A percentile compares a stretch with the other conserved stretches of the same genome.
Evolutionary conservation across 2,329 filamentous ascomycete genomes (phyloP).

Genomic region (Cladophialophora immunda): DNA sequence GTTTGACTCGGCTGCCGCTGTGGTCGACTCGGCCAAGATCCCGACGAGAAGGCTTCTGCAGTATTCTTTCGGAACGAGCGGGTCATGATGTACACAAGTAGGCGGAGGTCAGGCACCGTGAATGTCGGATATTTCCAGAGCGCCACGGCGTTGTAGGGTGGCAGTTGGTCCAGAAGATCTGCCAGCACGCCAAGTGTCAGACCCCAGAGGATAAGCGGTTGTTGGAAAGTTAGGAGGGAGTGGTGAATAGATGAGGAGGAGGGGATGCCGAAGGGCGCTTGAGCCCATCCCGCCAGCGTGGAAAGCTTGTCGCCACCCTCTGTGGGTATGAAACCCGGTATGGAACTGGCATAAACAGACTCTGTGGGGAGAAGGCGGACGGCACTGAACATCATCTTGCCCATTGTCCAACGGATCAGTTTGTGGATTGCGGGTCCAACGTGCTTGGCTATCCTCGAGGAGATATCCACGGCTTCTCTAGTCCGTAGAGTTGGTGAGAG

Average conservation of each 20-base stretch:
- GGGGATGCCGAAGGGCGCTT: slow-evolving; percentile 35
- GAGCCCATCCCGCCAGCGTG: slow-evolving; percentile 39
- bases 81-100: slow-evolving; percentile 68
- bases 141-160: slow-evolving; percentile 68
- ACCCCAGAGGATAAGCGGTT: slow-evolving; percentile 71
- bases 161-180: slow-evolving; percentile 73
- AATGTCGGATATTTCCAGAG: slow-evolving; percentile 76
- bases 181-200: slow-evolving; percentile 72
- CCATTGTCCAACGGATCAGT: slow-evolving; percentile 65
- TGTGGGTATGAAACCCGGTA: slow-evolving; percentile 58
- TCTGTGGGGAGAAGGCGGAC: slow-evolving; percentile 69
- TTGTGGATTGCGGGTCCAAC: slow-evolving; percentile 63
- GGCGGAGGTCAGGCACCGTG: slow-evolving; percentile 67
- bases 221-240: slow-evolving; percentile 44
- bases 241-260: slow-evolving; percentile 26
- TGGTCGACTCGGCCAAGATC: slow-evolving; percentile 44
- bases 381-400: slow-evolving; percentile 73
- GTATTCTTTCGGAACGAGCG: slow-evolving; percentile 65
- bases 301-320: slow-evolving; percentile 40
- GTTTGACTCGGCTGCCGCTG: slow-evolving; percentile 45
- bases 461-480: slow-evolving; percentile 70
- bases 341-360: slow-evolving; percentile 65
- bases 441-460: slow-evolving; percentile 66
- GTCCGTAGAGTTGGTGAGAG: slow-evolving; percentile 69
- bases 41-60: slow-evolving; percentile 46